These are phyloP conservation scores for Rhodotorula toruloides DNA, from an alignment of 768 basidiomycete genomes.

Conservation along the genomic window DNA sequence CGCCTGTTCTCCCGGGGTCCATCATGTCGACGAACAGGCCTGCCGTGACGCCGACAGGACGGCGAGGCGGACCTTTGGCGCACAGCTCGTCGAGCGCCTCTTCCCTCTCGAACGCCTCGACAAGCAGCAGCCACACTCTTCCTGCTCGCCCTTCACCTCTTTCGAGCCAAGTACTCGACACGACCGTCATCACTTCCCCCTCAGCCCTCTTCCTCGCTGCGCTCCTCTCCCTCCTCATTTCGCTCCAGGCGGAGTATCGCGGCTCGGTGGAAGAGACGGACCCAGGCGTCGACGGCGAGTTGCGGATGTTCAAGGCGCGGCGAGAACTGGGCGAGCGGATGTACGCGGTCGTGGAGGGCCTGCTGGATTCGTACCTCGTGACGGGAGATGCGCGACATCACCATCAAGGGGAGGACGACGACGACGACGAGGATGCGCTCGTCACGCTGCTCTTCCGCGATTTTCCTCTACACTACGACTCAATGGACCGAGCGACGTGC, in stretches of 20 bases:
- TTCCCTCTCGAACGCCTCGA: neutral
- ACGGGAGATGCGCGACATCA: conserved; percentile 18
- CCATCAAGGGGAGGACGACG: neutral
- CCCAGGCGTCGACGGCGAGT: conserved; percentile 38
- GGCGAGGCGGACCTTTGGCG: neutral
- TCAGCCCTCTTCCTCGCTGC: conserved; percentile 35
- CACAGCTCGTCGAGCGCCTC: neutral
- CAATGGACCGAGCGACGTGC: conserved; percentile 38
- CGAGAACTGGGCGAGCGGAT: conserved; percentile 34
- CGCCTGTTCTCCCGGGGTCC: neutral
- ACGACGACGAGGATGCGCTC: conserved; percentile 35
- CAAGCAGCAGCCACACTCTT: neutral
- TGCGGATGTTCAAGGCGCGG: conserved; percentile 39
- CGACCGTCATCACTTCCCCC: conserved; percentile 31
- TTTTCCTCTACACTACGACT: conserved; percentile 37
- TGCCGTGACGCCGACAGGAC: neutral
- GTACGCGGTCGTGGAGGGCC: conserved; percentile 32
- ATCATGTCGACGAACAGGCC: conserved; percentile 10
- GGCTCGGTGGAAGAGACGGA: conserved; percentile 36
- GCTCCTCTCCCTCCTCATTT: conserved; percentile 36
- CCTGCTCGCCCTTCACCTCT: conserved; percentile 19
- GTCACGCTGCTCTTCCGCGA: conserved; percentile 36
- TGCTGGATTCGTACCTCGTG: conserved; percentile 37
- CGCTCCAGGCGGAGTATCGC: conserved; percentile 29
- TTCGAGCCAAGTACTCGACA: conserved; percentile 26